Evolutionary conservation across 2,329 filamentous ascomycete genomes (phyloP), one percentile per base, ranked within the genome.

Genomic region (Aspergillus intermedius): DNA sequence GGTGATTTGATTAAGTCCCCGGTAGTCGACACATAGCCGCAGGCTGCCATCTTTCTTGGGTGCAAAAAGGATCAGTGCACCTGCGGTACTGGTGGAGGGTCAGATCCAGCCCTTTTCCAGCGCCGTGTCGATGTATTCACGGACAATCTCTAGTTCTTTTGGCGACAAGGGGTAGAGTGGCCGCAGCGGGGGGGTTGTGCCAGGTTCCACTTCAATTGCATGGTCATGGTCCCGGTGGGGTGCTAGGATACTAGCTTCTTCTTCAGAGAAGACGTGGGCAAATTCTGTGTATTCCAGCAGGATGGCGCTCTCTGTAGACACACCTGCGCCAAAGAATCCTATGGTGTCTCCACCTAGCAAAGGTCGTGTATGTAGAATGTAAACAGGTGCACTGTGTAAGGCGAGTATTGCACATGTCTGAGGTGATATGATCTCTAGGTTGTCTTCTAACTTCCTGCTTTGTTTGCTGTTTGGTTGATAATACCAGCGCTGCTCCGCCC

Each of bases 21-120:
- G 13, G 23, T 47, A 42, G 8, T 42, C 19, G 3, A 42, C n/a
- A 51, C 35, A 41, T n/a, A 40, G 13, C 25, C 5, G 1, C 13
- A 42, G 45, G 62, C 59, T 50, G 12, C 58, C 57, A 75, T 41
- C 80, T 72, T 35, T 65, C 68, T 6, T 82, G 74, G 35, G 67
- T 63, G n/a, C 83, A 7, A 77, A 42, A 17, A 42, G 17, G n/a
- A 42, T 42, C 12, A 30, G 43, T 4, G 43, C 28, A 10, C 15
- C 28, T 34, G 30, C n/a, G 9, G 28, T 30, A 19, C 28, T 37
- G 3, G 6, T 34, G 6, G 15, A 35, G 2, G 13, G 2, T 5
- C 17, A 2, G 13, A 45, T 45, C 28, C 19, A 45, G 2, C 43
- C 30, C 30, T 45, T 45, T 15, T 35, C 12, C 17, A 35, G 15